Conservation (phyloP, 2,329 filamentous ascomycete species). For the Fusarium agapanthi region DNA sequence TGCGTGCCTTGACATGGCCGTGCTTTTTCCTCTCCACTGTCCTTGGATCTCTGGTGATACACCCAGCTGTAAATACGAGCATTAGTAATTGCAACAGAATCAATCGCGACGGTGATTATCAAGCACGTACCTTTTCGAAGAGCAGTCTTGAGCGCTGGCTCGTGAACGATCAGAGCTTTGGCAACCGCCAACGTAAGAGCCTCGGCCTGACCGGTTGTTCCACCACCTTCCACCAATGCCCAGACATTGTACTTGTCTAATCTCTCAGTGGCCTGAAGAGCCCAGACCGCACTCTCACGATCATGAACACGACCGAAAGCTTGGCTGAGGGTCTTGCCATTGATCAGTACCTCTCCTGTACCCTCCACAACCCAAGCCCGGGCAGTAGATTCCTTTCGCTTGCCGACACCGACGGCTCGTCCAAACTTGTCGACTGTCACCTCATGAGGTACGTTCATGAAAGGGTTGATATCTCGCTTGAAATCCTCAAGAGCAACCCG, state of each 20-base stretch:
- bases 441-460: slow-evolving; percentile 69
- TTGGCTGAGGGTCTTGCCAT: slow-evolving; percentile 84
- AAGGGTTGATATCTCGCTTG: slow-evolving; percentile 77
- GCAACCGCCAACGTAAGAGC: slow-evolving; percentile 90
- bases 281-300: slow-evolving; percentile 93
- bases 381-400: slow-evolving; percentile 87
- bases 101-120: slow-evolving; percentile 1
- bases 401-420: slow-evolving; percentile 80
- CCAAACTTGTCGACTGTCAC: slow-evolving; percentile 78
- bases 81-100: slow-evolving; percentile 52
- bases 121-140: slow-evolving; percentile 81
- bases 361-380: slow-evolving; percentile 91
- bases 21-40: slow-evolving; percentile 98
- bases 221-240: slow-evolving; percentile 84
- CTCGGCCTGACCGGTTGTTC: slow-evolving; percentile 94
- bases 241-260: slow-evolving; percentile 98
- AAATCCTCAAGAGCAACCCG: slow-evolving; percentile 71
- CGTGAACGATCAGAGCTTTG: slow-evolving; percentile 88
- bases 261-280: slow-evolving; percentile 81
- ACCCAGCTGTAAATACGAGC: slow-evolving; percentile 73
- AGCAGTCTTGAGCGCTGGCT: slow-evolving; percentile 88
- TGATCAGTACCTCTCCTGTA: slow-evolving; percentile 87
- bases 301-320: slow-evolving; percentile 91
- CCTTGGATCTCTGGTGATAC: slow-evolving; percentile 89
- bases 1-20: slow-evolving; percentile 94